These are phyloP conservation scores for Xanthoconium purpureum DNA, from an alignment of 768 basidiomycete species.

Conservation along the genomic window DNA sequence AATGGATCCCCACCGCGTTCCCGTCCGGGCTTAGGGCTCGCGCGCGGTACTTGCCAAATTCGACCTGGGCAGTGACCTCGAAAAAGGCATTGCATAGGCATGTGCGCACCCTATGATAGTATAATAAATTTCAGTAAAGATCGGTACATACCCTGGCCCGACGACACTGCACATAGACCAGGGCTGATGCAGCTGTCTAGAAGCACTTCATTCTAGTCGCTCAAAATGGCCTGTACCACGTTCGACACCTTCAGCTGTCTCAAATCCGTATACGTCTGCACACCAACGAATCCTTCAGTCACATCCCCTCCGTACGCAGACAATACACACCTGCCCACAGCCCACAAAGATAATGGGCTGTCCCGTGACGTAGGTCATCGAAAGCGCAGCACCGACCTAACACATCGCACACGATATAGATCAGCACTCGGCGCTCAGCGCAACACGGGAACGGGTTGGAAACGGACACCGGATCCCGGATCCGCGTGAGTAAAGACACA, in stretches of 20 bases:
- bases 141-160: no score
- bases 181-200: not conserved
- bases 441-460: no score
- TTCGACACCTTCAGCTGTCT: constrained; percentile 86
- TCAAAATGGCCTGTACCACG: constrained; percentile 90
- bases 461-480: not conserved
- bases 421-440: not conserved
- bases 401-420: not conserved
- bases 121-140: no score
- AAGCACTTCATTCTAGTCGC: constrained; percentile 43
- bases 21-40: no score
- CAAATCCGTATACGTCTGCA: constrained; percentile 92
- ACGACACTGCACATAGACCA: not conserved
- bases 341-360: constrained; percentile 99
- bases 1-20: no score
- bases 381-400: constrained; percentile 95
- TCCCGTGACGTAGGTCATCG: constrained; percentile 99
- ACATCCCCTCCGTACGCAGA: not conserved
- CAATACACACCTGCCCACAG: constrained; percentile 78
- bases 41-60: no score
- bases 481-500: constrained; percentile 31
- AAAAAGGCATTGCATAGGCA: no score
- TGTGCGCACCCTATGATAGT: no score
- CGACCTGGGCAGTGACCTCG: no score
- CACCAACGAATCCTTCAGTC: constrained; percentile 7